Evolutionary conservation across 2,329 filamentous ascomycete genomes (phyloP).

Genomic region (Lecanosticta acicola): DNA sequence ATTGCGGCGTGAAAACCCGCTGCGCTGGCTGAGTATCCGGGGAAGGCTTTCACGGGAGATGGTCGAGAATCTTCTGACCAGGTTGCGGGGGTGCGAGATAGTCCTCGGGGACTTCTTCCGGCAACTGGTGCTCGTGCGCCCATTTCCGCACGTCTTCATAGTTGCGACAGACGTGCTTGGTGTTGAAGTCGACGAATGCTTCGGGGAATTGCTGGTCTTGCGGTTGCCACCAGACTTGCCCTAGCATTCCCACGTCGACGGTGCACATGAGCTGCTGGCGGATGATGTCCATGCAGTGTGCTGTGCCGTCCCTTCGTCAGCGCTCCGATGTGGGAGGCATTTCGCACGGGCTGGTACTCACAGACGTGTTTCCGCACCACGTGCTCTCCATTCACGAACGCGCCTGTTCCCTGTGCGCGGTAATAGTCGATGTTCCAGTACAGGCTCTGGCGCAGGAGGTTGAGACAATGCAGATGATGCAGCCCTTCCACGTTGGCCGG

Average conservation of each 20-base stretch:
- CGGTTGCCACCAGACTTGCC: conserved; percentile 55
- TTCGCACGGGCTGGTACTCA: conserved; percentile 34
- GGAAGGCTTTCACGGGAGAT: conserved; percentile 8
- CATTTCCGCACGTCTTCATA: conserved; percentile 50
- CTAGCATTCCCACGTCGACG: conserved; percentile 55
- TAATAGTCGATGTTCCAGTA: conserved; percentile 60
- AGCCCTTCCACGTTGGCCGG: conserved; percentile 54
- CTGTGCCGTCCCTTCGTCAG: conserved; percentile 33
- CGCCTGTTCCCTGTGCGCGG: conserved; percentile 44
- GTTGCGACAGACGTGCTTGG: conserved; percentile 54
- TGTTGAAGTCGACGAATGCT: conserved; percentile 59
- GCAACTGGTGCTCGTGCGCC: conserved; percentile 52
- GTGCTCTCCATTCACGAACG: conserved; percentile 52
- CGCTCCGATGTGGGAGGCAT: not conserved
- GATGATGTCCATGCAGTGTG: conserved; percentile 57
- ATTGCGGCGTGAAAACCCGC: too few relatives aligned
- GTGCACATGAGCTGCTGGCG: conserved; percentile 63
- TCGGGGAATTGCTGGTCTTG: conserved; percentile 34
- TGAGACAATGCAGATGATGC: conserved; percentile 57
- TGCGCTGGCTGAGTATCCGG: too few relatives aligned
- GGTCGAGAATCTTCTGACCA: conserved; percentile 12
- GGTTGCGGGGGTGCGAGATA: conserved; percentile 13
- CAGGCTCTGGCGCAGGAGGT: conserved; percentile 54
- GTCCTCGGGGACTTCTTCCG: conserved; percentile 31
- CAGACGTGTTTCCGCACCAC: conserved; percentile 54